These are phyloP conservation scores for Arctium minus DNA, from an alignment of 129 eudicot species.

Conservation along the genomic window DNA sequence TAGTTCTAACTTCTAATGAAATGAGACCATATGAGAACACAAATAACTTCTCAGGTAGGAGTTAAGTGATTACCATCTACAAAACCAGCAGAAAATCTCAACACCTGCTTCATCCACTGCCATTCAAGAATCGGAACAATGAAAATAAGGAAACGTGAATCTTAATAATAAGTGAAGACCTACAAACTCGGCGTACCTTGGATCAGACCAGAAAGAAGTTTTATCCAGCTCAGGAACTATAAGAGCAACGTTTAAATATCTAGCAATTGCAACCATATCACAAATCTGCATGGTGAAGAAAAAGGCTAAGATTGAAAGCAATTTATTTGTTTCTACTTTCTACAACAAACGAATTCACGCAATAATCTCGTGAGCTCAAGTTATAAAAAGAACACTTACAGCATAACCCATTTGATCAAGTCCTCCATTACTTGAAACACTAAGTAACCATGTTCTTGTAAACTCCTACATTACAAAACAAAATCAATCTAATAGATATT, in stretches of 20 bases:
- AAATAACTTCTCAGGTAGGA: constrained; percentile 46
- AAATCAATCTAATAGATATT: not conserved
- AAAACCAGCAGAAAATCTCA: constrained; percentile 20
- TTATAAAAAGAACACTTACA: constrained; percentile 42
- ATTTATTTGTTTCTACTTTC: not conserved
- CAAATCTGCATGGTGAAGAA: constrained; percentile 65
- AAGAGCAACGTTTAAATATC: constrained; percentile 45
- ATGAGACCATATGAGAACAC: constrained; percentile 17
- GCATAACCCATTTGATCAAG: constrained; percentile 99
- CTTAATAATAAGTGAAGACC: not conserved
- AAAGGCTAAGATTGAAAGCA: not conserved
- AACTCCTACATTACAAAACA: constrained; percentile 55
- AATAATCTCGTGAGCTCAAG: not conserved
- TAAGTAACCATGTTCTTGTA: constrained; percentile 93
- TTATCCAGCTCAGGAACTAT: constrained; percentile 96
- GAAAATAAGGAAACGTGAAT: not conserved
- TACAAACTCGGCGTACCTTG: constrained; percentile 47
- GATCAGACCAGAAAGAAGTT: constrained; percentile 98
- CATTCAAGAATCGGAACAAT: constrained; percentile 2
- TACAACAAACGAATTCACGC: not conserved
- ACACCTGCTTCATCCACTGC: constrained; percentile 46
- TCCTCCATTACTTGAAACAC: constrained; percentile 97
- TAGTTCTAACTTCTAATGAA: constrained; percentile 12
- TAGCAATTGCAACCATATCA: constrained; percentile 81
- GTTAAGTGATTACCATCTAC: constrained; percentile 15